Conservation (phyloP, 352 stramenopile genomes). For the Phytophthora crassamura region DNA sequence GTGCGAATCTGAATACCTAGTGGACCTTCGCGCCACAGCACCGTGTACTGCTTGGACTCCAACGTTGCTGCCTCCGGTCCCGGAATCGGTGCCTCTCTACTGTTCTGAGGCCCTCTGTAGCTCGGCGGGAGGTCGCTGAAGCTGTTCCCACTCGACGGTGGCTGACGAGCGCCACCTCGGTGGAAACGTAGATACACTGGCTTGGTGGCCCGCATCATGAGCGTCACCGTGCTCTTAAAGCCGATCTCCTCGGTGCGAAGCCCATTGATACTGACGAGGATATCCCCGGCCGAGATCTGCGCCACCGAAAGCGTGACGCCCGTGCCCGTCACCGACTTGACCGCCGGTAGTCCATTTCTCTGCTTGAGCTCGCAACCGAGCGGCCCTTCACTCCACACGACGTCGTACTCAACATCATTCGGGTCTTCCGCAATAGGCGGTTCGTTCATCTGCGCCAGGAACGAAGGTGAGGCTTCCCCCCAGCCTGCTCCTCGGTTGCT, state of each 20-base stretch:
- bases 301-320: constrained; percentile 68
- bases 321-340: constrained; percentile 71
- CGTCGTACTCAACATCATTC: constrained; percentile 69
- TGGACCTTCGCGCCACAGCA: constrained; percentile 77
- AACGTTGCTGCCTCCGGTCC: constrained; percentile 16
- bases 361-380: constrained; percentile 82
- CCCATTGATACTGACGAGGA: constrained; percentile 80
- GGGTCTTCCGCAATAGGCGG: constrained; percentile 25
- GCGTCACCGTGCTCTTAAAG: constrained; percentile 79
- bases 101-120: constrained; percentile 18
- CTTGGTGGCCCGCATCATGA: constrained; percentile 79
- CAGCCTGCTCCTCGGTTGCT: constrained; percentile 33
- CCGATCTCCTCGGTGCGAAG: constrained; percentile 76
- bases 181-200: constrained; percentile 79
- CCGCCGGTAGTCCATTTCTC: constrained; percentile 64
- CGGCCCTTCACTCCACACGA: constrained; percentile 76
- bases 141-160: constrained; percentile 26
- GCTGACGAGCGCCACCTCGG: constrained; percentile 40
- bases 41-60: constrained; percentile 68
- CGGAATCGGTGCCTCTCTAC: constrained; percentile 6
- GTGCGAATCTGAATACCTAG: constrained; percentile 87
- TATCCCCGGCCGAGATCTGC: constrained; percentile 71
- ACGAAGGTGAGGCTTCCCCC: constrained; percentile 16
- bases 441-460: constrained; percentile 32
- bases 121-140: constrained; percentile 27